phyloP scores from a whole-genome alignment of 2,329 filamentous ascomycete species.

The Microsporum ferrugineum region DNA sequence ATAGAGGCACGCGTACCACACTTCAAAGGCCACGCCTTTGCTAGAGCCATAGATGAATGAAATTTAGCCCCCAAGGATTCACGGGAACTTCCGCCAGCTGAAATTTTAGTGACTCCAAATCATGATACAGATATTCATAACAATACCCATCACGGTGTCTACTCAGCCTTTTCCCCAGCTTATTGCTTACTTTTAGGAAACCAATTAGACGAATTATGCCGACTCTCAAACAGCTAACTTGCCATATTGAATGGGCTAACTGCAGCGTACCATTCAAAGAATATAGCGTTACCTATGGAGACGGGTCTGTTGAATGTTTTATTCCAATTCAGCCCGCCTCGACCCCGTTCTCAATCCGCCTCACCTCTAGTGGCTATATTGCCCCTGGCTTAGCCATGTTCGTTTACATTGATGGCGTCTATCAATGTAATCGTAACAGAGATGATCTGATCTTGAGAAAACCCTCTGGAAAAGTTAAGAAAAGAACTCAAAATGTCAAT shows the following conservation, averaged over 20 bases:
- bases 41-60: background rate
- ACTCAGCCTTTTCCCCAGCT: background rate
- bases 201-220: slow-evolving; percentile 34
- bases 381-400: slow-evolving; percentile 43
- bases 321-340: slow-evolving; percentile 39
- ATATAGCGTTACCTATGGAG: slow-evolving; percentile 40
- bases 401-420: slow-evolving; percentile 47
- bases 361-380: slow-evolving; percentile 41
- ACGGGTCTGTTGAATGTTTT: slow-evolving; percentile 43
- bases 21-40: background rate
- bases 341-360: slow-evolving; percentile 39
- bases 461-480: slow-evolving; percentile 14
- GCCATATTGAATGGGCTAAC: slow-evolving; percentile 40
- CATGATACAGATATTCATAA: background rate
- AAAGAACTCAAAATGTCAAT: slow-evolving; percentile 32
- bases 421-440: slow-evolving; percentile 47
- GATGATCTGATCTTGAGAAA: slow-evolving; percentile 25
- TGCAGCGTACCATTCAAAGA: slow-evolving; percentile 37
- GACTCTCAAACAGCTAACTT: slow-evolving; percentile 41
- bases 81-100: background rate
- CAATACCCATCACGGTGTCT: background rate
- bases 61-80: background rate
- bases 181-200: background rate
- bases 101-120: background rate
- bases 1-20: background rate